Percentiles rank a stretch among this genome's conserved stretches.
These are phyloP conservation scores for Aspergillus sp. DNA, from an alignment of 2,329 filamentous ascomycete genomes.

Conservation along the genomic window DNA sequence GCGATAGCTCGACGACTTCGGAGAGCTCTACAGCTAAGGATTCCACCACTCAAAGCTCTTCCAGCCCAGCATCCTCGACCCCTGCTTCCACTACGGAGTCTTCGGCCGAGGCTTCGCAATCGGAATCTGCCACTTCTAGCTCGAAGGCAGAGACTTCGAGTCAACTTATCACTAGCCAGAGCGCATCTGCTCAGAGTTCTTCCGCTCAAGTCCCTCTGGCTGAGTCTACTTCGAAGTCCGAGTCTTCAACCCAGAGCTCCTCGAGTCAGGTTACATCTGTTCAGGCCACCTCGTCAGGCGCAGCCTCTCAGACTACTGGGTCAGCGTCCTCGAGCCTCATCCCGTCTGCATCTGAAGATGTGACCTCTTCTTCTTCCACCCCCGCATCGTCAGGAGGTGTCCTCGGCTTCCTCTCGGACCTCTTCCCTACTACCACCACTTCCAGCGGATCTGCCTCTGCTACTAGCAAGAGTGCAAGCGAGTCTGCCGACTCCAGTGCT, in stretches of 20 bases:
- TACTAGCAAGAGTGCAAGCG: conserved; percentile 1
- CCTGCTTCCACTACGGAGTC: not conserved
- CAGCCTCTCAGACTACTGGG: not conserved
- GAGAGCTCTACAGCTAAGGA: not conserved
- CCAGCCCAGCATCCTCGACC: not conserved
- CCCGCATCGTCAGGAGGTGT: conserved; percentile 6
- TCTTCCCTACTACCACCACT: not conserved
- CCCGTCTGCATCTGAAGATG: not conserved
- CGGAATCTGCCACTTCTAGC: not conserved
- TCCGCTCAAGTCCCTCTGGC: not conserved
- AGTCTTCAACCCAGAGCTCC: not conserved
- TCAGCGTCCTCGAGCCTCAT: conserved; percentile 1
- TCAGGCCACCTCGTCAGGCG: not conserved
- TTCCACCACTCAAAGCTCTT: not conserved
- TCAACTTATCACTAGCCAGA: conserved; percentile 3
- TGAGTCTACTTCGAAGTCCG: not conserved
- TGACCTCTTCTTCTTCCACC: conserved; percentile 3
- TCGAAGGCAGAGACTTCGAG: not conserved
- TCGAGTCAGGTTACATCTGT: not conserved
- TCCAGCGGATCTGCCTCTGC: not conserved
- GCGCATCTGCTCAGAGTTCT: not conserved
- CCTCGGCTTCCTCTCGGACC: not conserved
- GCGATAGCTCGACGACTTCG: conserved; percentile 2
- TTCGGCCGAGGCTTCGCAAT: not conserved
- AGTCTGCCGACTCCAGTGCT: not conserved